Evolutionary conservation across 75 land plant species (phyloP), one percentile per base, ranked within the genome.

Genomic region (Larix kaempferi): DNA sequence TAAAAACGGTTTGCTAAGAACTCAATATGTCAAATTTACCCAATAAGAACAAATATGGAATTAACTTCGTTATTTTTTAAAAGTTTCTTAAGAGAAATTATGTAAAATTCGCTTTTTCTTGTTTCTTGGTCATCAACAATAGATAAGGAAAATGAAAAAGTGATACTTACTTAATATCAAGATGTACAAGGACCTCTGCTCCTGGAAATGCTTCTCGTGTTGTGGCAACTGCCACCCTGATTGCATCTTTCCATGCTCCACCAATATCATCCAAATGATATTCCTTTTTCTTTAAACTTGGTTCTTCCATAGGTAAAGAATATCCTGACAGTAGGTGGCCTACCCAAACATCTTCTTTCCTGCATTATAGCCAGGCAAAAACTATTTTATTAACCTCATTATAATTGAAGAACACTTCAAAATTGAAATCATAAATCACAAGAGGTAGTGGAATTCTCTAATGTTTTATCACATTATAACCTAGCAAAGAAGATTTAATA

Each of bases 241-340:
- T 91, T 14, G 98, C 76, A 67, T 91, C 73, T 79, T 85, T 87
- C 98, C 98, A 95, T 39, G 90, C 86, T 41, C 98, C 98, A 56
- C 88, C 85, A 25, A 93, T 82, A 10, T 62, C 77, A 54, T 83
- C 74, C 15, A 29, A 35, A n/a, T 64, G 66, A 74, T 61, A 54
- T 41, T 82, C 78, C 7, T 55, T 81, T 61, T 83, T 84, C 63
- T 82, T 73, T 10, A 76, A 64, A 54, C 64, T 74, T 0, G 92
- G 96, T 79, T 93, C 98, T 65, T 91, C 90, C 98, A 95, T 95
- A 66, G 89, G 91, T 64, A 95, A 80, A 2, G 98, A 87, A 89
- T 95, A 95, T 61, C 95, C 93, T 10, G 98, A 95, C 14, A 95
- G 87, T 29, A 95, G 83, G 74, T 95, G 98, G 25, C 98, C 96